Evolutionary conservation across 768 basidiomycete genomes (phyloP).

Genomic region (Lactifluus volemus): DNA sequence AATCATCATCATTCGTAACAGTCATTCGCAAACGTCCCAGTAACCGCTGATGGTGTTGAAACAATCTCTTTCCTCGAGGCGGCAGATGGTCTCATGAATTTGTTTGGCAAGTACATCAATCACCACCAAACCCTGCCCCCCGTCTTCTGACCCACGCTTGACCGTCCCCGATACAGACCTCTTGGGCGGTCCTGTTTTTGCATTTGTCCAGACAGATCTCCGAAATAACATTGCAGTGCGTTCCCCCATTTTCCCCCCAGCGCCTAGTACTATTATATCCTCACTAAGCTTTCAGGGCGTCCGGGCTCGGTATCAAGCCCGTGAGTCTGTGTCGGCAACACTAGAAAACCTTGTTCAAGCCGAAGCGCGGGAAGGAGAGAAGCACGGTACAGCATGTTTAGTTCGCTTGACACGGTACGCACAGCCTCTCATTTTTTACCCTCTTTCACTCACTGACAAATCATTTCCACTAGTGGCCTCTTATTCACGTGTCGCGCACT

Average conservation of each 20-base stretch:
- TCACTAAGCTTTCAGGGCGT: constrained; percentile 42
- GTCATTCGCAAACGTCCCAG: constrained; percentile 82
- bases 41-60: constrained; percentile 71
- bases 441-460: neutral
- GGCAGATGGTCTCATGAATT: constrained; percentile 69
- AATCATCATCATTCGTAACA: constrained; percentile 26
- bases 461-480: constrained; percentile 37
- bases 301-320: constrained; percentile 42
- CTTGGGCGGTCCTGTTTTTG: constrained; percentile 59
- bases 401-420: constrained; percentile 58
- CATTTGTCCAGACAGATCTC: constrained; percentile 66
- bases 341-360: constrained; percentile 51
- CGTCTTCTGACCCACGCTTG: neutral
- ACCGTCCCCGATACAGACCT: constrained; percentile 38
- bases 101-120: constrained; percentile 48
- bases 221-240: constrained; percentile 55
- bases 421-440: neutral
- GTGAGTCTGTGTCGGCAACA: constrained; percentile 39
- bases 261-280: neutral
- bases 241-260: constrained; percentile 1
- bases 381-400: constrained; percentile 51
- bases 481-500: constrained; percentile 61
- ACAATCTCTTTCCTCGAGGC: constrained; percentile 78
- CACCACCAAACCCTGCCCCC: too few species aligned
- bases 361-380: constrained; percentile 37